These are phyloP conservation scores for Prunus fruticosa DNA, from an alignment of 306 rosid species.

Conservation along the genomic window DNA sequence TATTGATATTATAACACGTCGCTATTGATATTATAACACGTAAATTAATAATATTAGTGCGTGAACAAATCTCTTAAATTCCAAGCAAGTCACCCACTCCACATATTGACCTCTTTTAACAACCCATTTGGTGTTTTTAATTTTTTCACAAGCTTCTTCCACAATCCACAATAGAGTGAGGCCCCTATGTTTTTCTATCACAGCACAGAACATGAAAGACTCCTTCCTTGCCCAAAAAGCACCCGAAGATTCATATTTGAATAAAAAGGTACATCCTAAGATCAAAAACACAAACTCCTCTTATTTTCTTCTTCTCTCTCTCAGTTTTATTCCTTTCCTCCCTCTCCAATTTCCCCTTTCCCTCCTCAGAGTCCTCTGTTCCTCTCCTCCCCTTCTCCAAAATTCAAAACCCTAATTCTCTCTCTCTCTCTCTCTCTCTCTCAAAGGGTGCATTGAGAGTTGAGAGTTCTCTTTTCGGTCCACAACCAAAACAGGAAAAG, in stretches of 20 bases:
- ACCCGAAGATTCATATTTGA: no score
- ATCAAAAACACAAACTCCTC: not conserved
- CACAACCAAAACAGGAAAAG: not conserved
- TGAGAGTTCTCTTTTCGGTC: not conserved
- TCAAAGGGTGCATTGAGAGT: no score
- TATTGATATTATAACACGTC: no score
- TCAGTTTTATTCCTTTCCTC: no score
- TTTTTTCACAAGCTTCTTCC: not conserved
- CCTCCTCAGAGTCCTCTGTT: not conserved
- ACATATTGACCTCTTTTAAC: not conserved
- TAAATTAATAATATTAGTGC: no score
- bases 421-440: not conserved
- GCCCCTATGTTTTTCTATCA: not conserved
- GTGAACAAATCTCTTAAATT: no score
- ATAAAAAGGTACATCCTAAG: not conserved
- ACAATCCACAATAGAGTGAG: not conserved
- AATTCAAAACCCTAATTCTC: slow-evolving; percentile 47
- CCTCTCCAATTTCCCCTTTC: not conserved
- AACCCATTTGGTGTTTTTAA: not conserved
- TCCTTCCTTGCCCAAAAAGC: not conserved
- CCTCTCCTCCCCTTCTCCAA: slow-evolving; percentile 2
- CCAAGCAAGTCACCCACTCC: no score
- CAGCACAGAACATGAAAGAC: not conserved
- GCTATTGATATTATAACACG: no score
- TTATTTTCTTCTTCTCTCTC: not conserved